Base-by-base conservation (phyloP, 495 filamentous ascomycete species). In the Pyrenopolyporus hunteri region DNA sequence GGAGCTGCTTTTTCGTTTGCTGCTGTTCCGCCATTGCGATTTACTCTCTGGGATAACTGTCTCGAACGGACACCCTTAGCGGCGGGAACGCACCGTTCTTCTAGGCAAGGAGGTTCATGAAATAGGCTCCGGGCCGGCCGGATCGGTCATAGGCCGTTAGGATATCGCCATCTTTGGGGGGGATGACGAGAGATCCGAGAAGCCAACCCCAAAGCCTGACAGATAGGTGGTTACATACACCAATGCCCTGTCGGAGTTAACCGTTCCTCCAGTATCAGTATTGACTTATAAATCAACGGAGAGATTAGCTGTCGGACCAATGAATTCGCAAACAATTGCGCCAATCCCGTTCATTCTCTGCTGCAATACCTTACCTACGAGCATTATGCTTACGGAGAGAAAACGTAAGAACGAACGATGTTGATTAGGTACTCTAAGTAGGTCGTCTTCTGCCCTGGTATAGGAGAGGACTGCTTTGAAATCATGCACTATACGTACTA, bases 1-100 rank as follows among this genome's bases (percentile, higher is more conserved):
- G 82, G 6, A 85, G 73, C 54, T 80, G 66, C 40, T 70, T 74
- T 45, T 64, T 64, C 52, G 52, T 43, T 16, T 59, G 62, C 32
- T 53, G 60, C 43, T 54, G 45, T 4, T 51, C 63, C 33, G 63
- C 57, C 63, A 66, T 66, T n/a, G n/a, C n/a, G n/a, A 14, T 17
- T 36, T 44, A 10, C 22, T 47, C 1, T 56, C 33, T 1, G 45
- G 43, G 0, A 32, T 25, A 5, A 33, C 20, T 46, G 8, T 20
- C 49, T 32, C 29, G 10, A 37, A 29, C 19, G 19, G 42, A 42
- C 10, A 35, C 46, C 29, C 11, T 51, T 32, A 8, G 4, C 37
- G 47, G 47, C 26, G 26, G 23, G 42, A 26, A 16, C 10, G 44
- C 6, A 2, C 32, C 52, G 19, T 29, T 53, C 45, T 52, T 57